Base-by-base conservation (phyloP, 768 basidiomycete genomes). In the Tulasnella sp. region DNA sequence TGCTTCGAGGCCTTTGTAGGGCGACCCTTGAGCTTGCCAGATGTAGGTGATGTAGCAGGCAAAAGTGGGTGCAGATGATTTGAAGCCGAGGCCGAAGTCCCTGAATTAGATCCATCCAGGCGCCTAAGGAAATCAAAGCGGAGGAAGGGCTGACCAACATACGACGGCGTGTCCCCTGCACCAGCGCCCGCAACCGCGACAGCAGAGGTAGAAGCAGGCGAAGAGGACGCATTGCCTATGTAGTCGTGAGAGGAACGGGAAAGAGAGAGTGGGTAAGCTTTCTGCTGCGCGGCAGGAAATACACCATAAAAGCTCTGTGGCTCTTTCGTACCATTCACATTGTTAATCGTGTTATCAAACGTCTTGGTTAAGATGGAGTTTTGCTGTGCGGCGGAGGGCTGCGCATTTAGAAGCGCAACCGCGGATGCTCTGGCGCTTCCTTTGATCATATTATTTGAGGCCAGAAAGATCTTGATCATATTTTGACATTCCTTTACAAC, bases 381-480 rank as follows among this genome's bases (percentile, higher is more conserved):
- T n/a, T n/a, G n/a, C n/a, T n/a, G n/a, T n/a, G n/a, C n/a, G n/a
- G 39, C 32, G 28, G 39, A 51, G 16, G 39, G 49, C 20, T 31
- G 49, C 49, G 41, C 40, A 51, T 42, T 42, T 42, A 42, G 39
- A 25, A 29, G 29, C 22, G 49, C 27, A 12, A 40, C 27, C 29
- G 49, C 49, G 16, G 49, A 42, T 24, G 45, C 16, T 43, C 49
- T 51, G 16, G 49, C 49, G 49, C 49, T 51, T 39, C 49, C 49
- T 32, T 51, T 51, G n/a, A 51, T 51, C 49, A 51, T 51, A 42
- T 51, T 51, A 51, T 51, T 51, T 29, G 49, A 51, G 16, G 49
- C 49, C 37, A 51, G 27, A 20, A 32, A 34, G 27, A 51, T 34
- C 27, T 51, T 51, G 39, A 51, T 51, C 24, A 42, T 42, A 42